Percentiles rank a stretch among this genome's conserved stretches.
Conservation (phyloP, 176 grass and related monocot species). For the Zoysia japonica region DNA sequence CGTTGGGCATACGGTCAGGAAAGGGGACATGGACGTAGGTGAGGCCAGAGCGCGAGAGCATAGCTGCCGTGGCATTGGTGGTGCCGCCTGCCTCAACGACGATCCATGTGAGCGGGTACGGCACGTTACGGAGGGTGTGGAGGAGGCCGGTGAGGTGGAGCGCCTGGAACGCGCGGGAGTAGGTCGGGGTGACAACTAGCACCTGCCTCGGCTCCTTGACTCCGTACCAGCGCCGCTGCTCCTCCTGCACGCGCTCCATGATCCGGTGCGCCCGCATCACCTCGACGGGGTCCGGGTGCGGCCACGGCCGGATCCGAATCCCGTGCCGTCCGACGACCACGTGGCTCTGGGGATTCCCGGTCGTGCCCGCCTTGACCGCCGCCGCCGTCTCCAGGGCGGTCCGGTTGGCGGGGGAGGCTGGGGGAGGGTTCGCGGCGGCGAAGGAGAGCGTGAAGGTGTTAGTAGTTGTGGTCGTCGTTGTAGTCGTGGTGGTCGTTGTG, state of each 20-base stretch:
- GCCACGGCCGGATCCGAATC: slow-evolving; percentile 91
- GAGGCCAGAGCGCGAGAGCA: slow-evolving; percentile 59
- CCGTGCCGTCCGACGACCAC: slow-evolving; percentile 85
- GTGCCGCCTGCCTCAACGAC: slow-evolving; percentile 84
- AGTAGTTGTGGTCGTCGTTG: slow-evolving; percentile 50
- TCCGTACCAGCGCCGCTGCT: slow-evolving; percentile 83
- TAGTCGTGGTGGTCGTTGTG: slow-evolving; percentile 30
- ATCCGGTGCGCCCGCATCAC: slow-evolving; percentile 82
- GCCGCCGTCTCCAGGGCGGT: slow-evolving; percentile 26
- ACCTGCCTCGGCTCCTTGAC: slow-evolving; percentile 64
- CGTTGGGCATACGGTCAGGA: slow-evolving; percentile 64
- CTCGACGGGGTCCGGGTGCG: slow-evolving; percentile 87
- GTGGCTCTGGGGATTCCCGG: slow-evolving; percentile 60
- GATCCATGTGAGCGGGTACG: slow-evolving; percentile 84
- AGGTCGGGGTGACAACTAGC: slow-evolving; percentile 76
- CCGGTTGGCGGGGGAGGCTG: slow-evolving; percentile 18
- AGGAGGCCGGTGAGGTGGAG: slow-evolving; percentile 85
- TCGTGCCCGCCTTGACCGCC: not conserved
- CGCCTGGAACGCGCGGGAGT: slow-evolving; percentile 77
- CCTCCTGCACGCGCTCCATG: slow-evolving; percentile 84
- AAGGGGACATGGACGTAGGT: slow-evolving; percentile 80
- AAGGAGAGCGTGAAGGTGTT: slow-evolving; percentile 85
- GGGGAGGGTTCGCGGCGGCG: slow-evolving; percentile 44
- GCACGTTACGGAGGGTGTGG: slow-evolving; percentile 75
- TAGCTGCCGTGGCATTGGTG: slow-evolving; percentile 66